Evolutionary conservation across 2,329 filamentous ascomycete species (phyloP), one percentile per base, ranked within the genome.

Genomic region (Sclerotinia borealis): DNA sequence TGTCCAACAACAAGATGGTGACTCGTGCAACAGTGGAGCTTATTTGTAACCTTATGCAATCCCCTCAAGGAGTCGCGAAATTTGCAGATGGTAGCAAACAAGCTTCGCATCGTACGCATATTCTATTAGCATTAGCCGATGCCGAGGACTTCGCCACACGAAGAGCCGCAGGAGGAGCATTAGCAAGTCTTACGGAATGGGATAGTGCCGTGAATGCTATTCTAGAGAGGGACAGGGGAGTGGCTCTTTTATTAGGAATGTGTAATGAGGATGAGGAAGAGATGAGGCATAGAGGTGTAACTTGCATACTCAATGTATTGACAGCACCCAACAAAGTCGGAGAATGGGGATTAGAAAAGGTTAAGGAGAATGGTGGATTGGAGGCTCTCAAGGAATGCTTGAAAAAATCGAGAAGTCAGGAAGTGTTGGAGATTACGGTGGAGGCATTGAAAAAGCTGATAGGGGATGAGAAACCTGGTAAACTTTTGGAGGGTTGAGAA

Each of bases 41-140:
- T 3, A 81, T 97, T 27, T 99, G 95, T 78, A 99, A 99, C 72
- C 81, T 99, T 19, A 89, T 91, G 73, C 87, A 89, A 63, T 82
- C 82, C 1, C 84, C 87, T 0, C 81, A 86, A 41, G 88, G 88
- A 22, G 81, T 90, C 3, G 80, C 83, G 1, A 81, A 89, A 34
- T 93, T 91, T 69, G 88, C 86, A 0, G 88, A 90, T 63, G 83
- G 81, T 13, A 85, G 82, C 4, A 81, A 83, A 31, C 83, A 88
- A 65, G 90, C 92, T 0, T 84, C 83, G 31, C 87, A 91, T 61
- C 83, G 93, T 0, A 77, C 98, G 48, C 89, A 96, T 72, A 86
- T 98, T 45, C 79, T 99, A 0, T 83, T 97, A 15, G 95, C 93
- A 0, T 84, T 99, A 41, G 88, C 92, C 0, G 93, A 98, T 72